Evolutionary conservation across 345 rosid genomes (phyloP).

Genomic region (Syzygium aromaticum): DNA sequence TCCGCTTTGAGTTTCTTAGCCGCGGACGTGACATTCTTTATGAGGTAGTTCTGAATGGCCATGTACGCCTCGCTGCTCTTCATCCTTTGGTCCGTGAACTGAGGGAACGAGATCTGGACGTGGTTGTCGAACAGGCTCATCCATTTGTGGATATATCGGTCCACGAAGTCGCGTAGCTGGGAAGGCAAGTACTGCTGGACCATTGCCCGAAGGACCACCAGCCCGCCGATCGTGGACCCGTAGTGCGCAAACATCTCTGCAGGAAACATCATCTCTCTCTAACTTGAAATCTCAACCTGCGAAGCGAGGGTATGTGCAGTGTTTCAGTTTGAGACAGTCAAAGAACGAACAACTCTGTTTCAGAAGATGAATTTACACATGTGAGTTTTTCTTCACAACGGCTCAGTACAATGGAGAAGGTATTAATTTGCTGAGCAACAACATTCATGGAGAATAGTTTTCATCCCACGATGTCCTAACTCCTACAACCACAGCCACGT

Average conservation of each 20-base stretch:
- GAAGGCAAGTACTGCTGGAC: conserved; percentile 1
- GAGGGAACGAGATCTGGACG: conserved; percentile 7
- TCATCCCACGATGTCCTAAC: background rate
- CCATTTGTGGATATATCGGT: background rate
- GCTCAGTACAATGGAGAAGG: background rate
- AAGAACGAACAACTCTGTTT: background rate
- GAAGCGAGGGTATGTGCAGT: background rate
- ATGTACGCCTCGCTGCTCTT: background rate
- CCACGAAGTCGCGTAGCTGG: background rate
- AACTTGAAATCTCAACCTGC: background rate
- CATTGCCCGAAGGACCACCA: background rate
- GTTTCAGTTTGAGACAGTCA: background rate
- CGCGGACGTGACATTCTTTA: background rate
- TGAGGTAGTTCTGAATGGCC: conserved; percentile 9
- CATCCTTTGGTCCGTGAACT: conserved; percentile 7
- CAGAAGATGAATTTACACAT: background rate
- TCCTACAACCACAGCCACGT: background rate
- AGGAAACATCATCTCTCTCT: background rate
- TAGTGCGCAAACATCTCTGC: background rate
- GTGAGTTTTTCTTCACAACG: background rate
- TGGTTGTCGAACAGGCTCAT: background rate
- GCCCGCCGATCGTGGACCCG: background rate
- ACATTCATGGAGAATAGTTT: background rate
- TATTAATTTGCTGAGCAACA: background rate
- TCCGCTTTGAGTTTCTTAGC: conserved; percentile 11